These are phyloP conservation scores for Psilocybe cubensis DNA, from an alignment of 768 basidiomycete genomes.

Conservation along the genomic window DNA sequence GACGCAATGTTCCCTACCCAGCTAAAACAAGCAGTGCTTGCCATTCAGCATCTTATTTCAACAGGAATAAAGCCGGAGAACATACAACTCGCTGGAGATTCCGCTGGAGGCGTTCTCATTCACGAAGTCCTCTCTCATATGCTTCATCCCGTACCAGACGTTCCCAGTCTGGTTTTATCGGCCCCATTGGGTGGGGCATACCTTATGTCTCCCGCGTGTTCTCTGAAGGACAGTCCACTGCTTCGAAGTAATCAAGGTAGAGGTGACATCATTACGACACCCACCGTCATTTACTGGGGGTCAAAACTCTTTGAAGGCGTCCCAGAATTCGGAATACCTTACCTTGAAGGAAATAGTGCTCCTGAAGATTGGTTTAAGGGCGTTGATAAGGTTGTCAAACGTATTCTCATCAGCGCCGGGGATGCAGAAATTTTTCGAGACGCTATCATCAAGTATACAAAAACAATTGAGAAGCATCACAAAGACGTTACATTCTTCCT, in stretches of 20 bases:
- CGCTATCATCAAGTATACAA: constrained; percentile 20
- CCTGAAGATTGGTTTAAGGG: constrained; percentile 30
- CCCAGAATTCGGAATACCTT: neutral
- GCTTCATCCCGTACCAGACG: constrained; percentile 34
- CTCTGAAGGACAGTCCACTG: constrained; percentile 21
- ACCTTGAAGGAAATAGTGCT: constrained; percentile 23
- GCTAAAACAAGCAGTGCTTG: constrained; percentile 31
- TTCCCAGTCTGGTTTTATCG: constrained; percentile 26
- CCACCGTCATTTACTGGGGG: constrained; percentile 1
- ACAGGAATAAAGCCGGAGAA: constrained; percentile 33
- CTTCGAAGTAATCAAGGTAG: neutral
- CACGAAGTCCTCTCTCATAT: constrained; percentile 40
- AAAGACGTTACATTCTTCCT: constrained; percentile 11
- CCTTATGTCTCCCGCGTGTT: constrained; percentile 45
- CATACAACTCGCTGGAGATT: constrained; percentile 41
- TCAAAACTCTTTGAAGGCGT: constrained; percentile 2
- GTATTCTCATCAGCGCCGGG: constrained; percentile 30
- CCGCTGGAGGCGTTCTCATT: constrained; percentile 41
- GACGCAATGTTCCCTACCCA: constrained; percentile 38
- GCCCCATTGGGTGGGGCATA: constrained; percentile 33
- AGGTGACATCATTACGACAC: constrained; percentile 3
- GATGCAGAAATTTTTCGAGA: constrained; percentile 26
- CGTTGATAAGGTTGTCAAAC: constrained; percentile 24
- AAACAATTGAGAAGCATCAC: constrained; percentile 12
- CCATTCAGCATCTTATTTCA: constrained; percentile 33